These are phyloP conservation scores for Stromatinia cepivora DNA, from an alignment of 2,329 filamentous ascomycete species.

Conservation along the genomic window DNA sequence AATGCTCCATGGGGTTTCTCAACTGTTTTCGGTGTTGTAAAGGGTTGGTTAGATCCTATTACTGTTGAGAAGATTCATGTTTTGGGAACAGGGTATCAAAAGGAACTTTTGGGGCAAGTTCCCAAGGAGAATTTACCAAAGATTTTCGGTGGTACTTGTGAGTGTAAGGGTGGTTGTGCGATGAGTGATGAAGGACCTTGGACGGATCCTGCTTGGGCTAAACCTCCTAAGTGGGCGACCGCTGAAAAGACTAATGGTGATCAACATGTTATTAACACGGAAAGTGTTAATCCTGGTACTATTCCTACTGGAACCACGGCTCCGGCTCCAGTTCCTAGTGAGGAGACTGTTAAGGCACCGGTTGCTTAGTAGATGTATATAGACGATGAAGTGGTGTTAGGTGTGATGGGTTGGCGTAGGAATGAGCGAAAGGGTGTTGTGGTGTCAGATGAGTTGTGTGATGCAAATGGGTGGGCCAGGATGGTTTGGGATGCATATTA, in stretches of 20 bases:
- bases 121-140: slow-evolving; percentile 87
- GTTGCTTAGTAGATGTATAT: slow-evolving; percentile 31
- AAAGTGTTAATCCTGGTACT: slow-evolving; percentile 32
- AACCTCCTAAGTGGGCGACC: slow-evolving; percentile 58
- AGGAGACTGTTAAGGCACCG: slow-evolving; percentile 33
- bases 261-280: slow-evolving; percentile 44
- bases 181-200: slow-evolving; percentile 91
- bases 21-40: slow-evolving; percentile 80
- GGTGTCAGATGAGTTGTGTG: not conserved
- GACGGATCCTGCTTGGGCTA: slow-evolving; percentile 69
- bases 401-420: not conserved
- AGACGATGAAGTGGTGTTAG: not conserved
- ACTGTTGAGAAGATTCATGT: slow-evolving; percentile 96
- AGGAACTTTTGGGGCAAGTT: slow-evolving; percentile 80
- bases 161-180: slow-evolving; percentile 79
- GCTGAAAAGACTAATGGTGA: slow-evolving; percentile 48
- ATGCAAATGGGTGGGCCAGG: not conserved
- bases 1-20: slow-evolving; percentile 97
- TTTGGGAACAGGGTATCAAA: slow-evolving; percentile 77
- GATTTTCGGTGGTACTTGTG: slow-evolving; percentile 79
- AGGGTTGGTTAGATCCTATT: slow-evolving; percentile 93
- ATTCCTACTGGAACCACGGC: slow-evolving; percentile 31
- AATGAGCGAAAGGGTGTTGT: not conserved
- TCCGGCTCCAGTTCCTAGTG: slow-evolving; percentile 28
- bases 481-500: slow-evolving; percentile 5